These are phyloP conservation scores for Aspergillus diversus DNA, from an alignment of 495 filamentous ascomycete species.

Conservation along the genomic window DNA sequence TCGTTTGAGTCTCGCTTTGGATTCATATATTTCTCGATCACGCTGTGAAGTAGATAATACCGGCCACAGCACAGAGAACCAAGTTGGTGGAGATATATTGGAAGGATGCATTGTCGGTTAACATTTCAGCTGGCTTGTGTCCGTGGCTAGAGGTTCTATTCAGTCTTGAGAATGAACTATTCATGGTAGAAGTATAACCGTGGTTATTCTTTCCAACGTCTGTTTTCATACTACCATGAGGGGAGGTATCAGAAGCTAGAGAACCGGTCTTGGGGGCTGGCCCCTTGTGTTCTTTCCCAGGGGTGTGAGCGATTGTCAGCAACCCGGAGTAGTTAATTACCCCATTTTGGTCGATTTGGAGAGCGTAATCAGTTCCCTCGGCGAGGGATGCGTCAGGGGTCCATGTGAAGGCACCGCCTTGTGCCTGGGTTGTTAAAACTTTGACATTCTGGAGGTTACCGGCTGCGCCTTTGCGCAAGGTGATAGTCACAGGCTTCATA, in stretches of 20 bases:
- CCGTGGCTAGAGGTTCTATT: slow-evolving; percentile 22
- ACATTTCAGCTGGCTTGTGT: slow-evolving; percentile 15
- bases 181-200: neutral
- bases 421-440: slow-evolving; percentile 40
- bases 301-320: slow-evolving; percentile 27
- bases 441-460: slow-evolving; percentile 45
- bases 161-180: slow-evolving; percentile 11
- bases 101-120: slow-evolving; percentile 21
- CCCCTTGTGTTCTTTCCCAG: slow-evolving; percentile 7
- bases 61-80: slow-evolving; percentile 18
- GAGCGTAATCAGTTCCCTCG: slow-evolving; percentile 47
- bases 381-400: slow-evolving; percentile 39
- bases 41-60: slow-evolving; percentile 18
- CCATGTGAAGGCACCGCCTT: slow-evolving; percentile 47
- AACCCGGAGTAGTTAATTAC: slow-evolving; percentile 52
- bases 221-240: slow-evolving; percentile 20
- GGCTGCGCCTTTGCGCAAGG: slow-evolving; percentile 46
- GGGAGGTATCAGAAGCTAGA: slow-evolving; percentile 20
- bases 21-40: slow-evolving; percentile 7
- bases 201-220: slow-evolving; percentile 23
- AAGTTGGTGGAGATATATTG: slow-evolving; percentile 15
- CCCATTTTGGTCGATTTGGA: slow-evolving; percentile 48
- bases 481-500: slow-evolving; percentile 45
- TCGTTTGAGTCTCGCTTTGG: neutral
- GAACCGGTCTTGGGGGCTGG: slow-evolving; percentile 4